phyloP scores from a whole-genome alignment of 1,139 yeast genomes.

The Pichia sp. region DNA sequence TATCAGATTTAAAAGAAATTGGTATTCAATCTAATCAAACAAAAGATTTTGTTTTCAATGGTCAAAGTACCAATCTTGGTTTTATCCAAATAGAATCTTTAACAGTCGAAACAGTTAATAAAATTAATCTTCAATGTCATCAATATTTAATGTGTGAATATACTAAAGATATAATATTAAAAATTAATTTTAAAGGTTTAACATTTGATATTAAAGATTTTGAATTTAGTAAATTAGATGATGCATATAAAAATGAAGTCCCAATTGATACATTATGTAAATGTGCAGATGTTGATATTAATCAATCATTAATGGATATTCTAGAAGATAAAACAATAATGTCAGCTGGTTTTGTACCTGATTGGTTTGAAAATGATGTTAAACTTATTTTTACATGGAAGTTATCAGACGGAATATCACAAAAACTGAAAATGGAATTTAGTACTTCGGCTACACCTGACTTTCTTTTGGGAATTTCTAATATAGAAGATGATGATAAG shows the following conservation, averaged over 20 bases:
- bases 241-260: background rate
- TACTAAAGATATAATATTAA: background rate
- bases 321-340: conserved; percentile 1
- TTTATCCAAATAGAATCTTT: conserved; percentile 13
- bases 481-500: too few relatives aligned
- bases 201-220: conserved; percentile 12
- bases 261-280: background rate
- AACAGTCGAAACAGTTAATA: conserved; percentile 2
- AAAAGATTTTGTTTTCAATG: conserved; percentile 14
- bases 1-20: conserved; percentile 4
- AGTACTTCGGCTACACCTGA: background rate
- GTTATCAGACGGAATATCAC: conserved; percentile 5
- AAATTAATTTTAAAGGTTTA: conserved; percentile 7
- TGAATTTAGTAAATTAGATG: background rate
- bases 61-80: conserved; percentile 15
- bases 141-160: background rate
- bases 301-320: conserved; percentile 3
- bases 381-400: conserved; percentile 3
- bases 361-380: conserved; percentile 4
- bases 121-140: background rate
- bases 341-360: conserved; percentile 4
- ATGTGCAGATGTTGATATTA: conserved; percentile 6
- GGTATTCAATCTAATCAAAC: conserved; percentile 5
- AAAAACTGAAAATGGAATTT: conserved; percentile 1
- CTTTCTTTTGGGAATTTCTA: background rate